phyloP scores from a whole-genome alignment of 371 early-diverging fungal genomes.

The Mortierella sp. region DNA sequence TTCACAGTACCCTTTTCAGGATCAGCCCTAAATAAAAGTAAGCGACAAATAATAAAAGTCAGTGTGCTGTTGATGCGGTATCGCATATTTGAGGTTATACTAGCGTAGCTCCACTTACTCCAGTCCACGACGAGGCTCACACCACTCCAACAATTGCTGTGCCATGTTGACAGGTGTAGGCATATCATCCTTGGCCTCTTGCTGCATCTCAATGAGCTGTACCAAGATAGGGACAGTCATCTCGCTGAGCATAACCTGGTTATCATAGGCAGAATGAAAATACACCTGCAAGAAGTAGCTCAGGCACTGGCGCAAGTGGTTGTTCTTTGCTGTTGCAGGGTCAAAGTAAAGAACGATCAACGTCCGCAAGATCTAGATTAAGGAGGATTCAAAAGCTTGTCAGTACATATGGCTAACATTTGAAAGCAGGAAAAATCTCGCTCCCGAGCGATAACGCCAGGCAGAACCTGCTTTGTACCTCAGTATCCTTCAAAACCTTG shows the following conservation, averaged over 20 bases:
- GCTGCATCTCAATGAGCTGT: conserved; percentile 38
- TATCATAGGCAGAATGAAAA: conserved; percentile 77
- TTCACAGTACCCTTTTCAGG: conserved; percentile 16
- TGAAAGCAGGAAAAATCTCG: background rate
- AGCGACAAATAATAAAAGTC: background rate
- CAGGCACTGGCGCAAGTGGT: conserved; percentile 84
- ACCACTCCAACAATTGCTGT: conserved; percentile 54
- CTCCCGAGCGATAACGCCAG: background rate
- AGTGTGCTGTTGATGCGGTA: background rate
- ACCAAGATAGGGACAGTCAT: conserved; percentile 40
- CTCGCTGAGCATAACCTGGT: conserved; percentile 65
- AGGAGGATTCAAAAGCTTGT: background rate
- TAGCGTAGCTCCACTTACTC: conserved; percentile 19
- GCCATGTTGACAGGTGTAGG: conserved; percentile 41
- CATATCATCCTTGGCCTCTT: conserved; percentile 36
- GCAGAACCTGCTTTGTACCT: conserved; percentile 60
- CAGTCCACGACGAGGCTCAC: conserved; percentile 47
- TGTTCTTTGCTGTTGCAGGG: conserved; percentile 72
- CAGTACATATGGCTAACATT: background rate
- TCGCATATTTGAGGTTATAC: background rate
- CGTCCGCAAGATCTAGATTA: conserved; percentile 71
- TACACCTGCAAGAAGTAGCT: conserved; percentile 90
- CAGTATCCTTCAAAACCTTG: conserved; percentile 63
- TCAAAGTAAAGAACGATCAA: conserved; percentile 86
- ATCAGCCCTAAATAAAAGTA: conserved; percentile 30